Percentiles rank a stretch among this genome's conserved stretches.
These are phyloP conservation scores for Clohesyomyces aquaticus DNA, from an alignment of 495 filamentous ascomycete genomes.

Conservation along the genomic window DNA sequence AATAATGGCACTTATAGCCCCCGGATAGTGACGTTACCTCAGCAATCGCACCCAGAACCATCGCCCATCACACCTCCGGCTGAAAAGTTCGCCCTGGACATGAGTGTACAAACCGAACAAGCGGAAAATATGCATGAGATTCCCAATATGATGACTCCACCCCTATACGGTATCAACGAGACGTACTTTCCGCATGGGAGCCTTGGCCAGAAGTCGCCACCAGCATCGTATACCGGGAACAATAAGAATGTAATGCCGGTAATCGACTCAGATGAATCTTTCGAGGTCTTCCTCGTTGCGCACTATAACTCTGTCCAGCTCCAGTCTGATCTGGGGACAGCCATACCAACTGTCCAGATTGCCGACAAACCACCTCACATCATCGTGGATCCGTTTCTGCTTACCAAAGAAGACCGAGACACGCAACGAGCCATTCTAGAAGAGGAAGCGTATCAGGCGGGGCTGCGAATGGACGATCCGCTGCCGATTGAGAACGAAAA, in stretches of 20 bases:
- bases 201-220: conserved; percentile 1
- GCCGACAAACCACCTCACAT: conserved; percentile 9
- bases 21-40: too few species aligned
- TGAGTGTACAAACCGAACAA: background rate
- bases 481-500: background rate
- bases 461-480: background rate
- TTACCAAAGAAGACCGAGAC: background rate
- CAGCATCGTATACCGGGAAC: background rate
- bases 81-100: background rate
- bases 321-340: background rate
- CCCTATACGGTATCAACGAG: background rate
- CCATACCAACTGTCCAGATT: background rate
- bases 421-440: background rate
- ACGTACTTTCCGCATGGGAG: background rate
- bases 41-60: too few species aligned
- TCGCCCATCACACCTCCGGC: conserved; percentile 13
- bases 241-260: background rate
- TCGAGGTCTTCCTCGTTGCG: background rate
- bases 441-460: background rate
- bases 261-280: background rate
- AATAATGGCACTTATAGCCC: too few species aligned
- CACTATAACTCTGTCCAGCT: background rate
- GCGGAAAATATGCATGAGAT: background rate
- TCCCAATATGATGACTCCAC: background rate
- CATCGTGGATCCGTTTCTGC: conserved; percentile 13